A percentile compares a stretch with the other conserved stretches of the same genome.
phyloP scores from a whole-genome alignment of 2,329 filamentous ascomycete species.

The Colletotrichum sp. region DNA sequence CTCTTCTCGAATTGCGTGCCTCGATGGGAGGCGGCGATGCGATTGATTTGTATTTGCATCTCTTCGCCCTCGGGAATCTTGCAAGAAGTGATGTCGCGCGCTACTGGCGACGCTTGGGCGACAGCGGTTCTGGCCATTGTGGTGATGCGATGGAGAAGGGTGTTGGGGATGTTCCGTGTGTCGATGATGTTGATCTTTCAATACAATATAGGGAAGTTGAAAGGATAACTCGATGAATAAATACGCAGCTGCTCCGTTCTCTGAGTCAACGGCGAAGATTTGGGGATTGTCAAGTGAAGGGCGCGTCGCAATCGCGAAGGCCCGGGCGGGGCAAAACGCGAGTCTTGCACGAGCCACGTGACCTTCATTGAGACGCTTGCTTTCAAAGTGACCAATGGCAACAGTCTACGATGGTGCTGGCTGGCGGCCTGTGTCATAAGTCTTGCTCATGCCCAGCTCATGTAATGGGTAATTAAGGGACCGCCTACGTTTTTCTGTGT shows the following conservation, averaged over 20 bases:
- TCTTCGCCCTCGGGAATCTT: constrained; percentile 20
- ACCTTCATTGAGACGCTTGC: not conserved
- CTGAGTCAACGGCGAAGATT: not conserved
- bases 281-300: constrained; percentile 15
- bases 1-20: constrained; percentile 61
- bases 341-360: constrained; percentile 5
- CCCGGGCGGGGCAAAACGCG: not conserved
- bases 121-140: constrained; percentile 3
- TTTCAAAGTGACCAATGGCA: not conserved
- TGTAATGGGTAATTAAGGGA: not conserved
- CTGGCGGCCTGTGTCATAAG: not conserved
- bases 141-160: not conserved
- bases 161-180: not conserved
- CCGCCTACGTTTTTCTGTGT: not conserved
- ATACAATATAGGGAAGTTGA: rapidly evolving
- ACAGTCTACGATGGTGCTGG: not conserved
- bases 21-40: constrained; percentile 47
- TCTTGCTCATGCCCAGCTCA: not conserved
- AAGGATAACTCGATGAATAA: not conserved
- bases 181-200: not conserved
- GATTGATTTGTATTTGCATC: constrained; percentile 45
- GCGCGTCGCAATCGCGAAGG: constrained; percentile 11
- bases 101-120: not conserved
- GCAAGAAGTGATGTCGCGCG: not conserved
- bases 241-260: not conserved